Evolutionary conservation across 1,139 yeast genomes (phyloP).

Genomic region (Magnusiomyces ingens): DNA sequence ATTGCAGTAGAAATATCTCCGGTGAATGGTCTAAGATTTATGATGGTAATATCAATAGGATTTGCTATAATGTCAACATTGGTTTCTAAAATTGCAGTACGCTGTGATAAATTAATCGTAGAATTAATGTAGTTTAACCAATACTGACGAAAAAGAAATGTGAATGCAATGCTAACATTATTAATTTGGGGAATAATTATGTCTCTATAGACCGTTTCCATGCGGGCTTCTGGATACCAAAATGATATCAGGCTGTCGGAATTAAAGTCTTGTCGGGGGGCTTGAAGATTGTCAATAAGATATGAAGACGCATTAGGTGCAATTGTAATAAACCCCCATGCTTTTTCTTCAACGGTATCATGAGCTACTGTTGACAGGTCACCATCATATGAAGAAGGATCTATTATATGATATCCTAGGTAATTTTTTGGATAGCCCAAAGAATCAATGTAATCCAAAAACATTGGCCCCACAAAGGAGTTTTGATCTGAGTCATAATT

Average conservation of each 20-base stretch:
- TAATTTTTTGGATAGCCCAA: slow-evolving; percentile 27
- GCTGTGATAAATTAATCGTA: slow-evolving; percentile 19
- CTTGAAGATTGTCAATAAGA: slow-evolving; percentile 11
- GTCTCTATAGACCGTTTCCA: not conserved
- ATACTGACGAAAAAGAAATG: no score
- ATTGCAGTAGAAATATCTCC: slow-evolving; percentile 55
- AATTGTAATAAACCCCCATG: slow-evolving; percentile 22
- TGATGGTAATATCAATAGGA: slow-evolving; percentile 36
- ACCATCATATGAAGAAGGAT: slow-evolving; percentile 10
- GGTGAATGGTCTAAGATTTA: slow-evolving; percentile 40
- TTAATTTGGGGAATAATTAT: slow-evolving; percentile 15
- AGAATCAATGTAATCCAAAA: slow-evolving; percentile 65
- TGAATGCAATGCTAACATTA: not conserved
- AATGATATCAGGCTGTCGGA: slow-evolving; percentile 4
- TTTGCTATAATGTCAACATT: slow-evolving; percentile 27
- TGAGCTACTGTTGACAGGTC: slow-evolving; percentile 5
- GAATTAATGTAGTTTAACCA: no score
- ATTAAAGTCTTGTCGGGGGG: not conserved
- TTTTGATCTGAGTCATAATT: slow-evolving; percentile 37
- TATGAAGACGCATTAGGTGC: slow-evolving; percentile 21
- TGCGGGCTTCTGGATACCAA: slow-evolving; percentile 9
- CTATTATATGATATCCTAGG: slow-evolving; percentile 10
- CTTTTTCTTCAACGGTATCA: slow-evolving; percentile 15
- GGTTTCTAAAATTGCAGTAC: slow-evolving; percentile 20
- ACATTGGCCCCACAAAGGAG: slow-evolving; percentile 26